phyloP scores from a whole-genome alignment of 371 early-diverging fungal genomes.

The Actinomucor elegans region DNA sequence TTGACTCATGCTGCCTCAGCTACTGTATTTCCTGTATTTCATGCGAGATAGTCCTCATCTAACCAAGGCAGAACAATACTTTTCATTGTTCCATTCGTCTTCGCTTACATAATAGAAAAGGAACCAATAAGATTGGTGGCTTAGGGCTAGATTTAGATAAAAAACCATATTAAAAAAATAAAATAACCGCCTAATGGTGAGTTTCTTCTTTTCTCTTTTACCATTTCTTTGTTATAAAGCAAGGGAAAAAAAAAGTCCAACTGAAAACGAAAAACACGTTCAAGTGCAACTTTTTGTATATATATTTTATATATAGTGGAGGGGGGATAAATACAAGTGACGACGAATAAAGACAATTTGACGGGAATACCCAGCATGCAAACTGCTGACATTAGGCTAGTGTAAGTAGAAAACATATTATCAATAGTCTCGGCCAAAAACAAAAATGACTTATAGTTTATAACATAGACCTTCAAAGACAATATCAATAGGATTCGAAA shows the following conservation, averaged over 20 bases:
- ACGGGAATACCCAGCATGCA: constrained; percentile 26
- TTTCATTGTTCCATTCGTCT: no score
- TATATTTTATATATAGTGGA: no score
- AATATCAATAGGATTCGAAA: constrained; percentile 11
- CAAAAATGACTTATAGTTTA: background rate
- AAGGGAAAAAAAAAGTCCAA: background rate
- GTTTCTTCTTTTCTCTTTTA: background rate
- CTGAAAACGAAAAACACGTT: background rate
- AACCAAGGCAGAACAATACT: no score
- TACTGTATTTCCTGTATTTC: background rate
- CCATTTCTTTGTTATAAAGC: background rate
- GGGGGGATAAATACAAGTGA: no score
- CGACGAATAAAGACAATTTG: background rate
- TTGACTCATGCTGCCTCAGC: background rate
- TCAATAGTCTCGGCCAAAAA: no score
- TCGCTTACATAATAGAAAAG: no score
- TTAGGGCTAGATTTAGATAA: background rate
- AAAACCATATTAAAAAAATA: no score
- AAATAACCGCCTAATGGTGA: no score
- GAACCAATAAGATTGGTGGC: background rate
- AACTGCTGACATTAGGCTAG: constrained; percentile 26
- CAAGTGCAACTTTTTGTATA: background rate
- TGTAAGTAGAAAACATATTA: background rate
- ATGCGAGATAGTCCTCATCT: background rate
- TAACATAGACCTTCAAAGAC: constrained; percentile 12